Evolutionary conservation across 2,329 filamentous ascomycete genomes (phyloP), one percentile per base, ranked within the genome.

Genomic region (Apiospora hydei): DNA sequence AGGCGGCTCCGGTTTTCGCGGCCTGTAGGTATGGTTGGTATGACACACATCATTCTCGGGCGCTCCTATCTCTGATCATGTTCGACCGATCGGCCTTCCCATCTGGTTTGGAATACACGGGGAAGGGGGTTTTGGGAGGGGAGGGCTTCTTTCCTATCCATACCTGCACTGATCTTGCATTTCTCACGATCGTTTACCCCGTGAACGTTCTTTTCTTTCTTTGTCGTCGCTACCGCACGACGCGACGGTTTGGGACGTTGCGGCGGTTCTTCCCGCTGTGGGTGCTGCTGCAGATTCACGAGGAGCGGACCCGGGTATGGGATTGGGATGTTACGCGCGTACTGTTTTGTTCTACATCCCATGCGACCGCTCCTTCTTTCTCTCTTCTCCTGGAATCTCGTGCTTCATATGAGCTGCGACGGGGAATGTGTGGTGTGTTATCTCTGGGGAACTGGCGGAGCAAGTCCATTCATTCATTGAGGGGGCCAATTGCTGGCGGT

Each of bases 241-340:
- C 21, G n/a, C 34, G 34, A 13, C 4, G 21, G 34, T 30, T 64
- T 64, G 34, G 34, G 57, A 21, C 34, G 57, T 14, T 24, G 10
- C 18, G 34, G 34, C 57, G 57, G 57, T 64, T 34, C 57, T 64
- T 64, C 57, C 57, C 57, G 57, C 57, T 41, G 57, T 41, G 57
- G 57, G 21, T 57, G 49, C 49, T 47, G 13, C 24, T 30, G 26
- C 26, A 10, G 51, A 18, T 10, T 57, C 16, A 18, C 51, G 16
- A 18, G 21, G 34, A n/a, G 21, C 57, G 57, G 30, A 41, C 34
- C 34, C 18, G 57, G 13, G 34, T 8, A 38, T 38, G 34, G 34
- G 34, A 6, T 38, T 38, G 57, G 57, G 21, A 64, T 8, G 10
- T 41, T 38, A n/a, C 57, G 18, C 57, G 21, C 34, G 18, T 64